Conservation (phyloP, 2,329 filamentous ascomycete species). For the Pseudogymnoascus sp. region DNA sequence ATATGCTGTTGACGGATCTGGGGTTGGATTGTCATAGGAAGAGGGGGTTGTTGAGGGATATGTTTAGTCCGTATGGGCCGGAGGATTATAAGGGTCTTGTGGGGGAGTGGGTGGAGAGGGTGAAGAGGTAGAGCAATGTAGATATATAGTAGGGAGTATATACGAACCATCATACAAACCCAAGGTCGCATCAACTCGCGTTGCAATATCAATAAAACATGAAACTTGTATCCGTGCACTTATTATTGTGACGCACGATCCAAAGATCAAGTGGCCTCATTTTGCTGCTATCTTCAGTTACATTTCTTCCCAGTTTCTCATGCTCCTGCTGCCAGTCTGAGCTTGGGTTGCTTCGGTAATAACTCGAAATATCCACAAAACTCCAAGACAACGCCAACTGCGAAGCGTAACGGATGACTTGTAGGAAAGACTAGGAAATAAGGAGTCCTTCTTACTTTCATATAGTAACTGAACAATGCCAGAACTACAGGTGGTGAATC, state of each 20-base stretch:
- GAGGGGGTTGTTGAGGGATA: conserved; percentile 34
- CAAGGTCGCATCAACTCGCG: neutral
- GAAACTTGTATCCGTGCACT: neutral
- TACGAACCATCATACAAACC: neutral
- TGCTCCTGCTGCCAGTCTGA: too few species aligned
- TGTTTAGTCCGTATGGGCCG: conserved; percentile 39
- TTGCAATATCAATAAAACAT: neutral
- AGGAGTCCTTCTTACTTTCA: neutral
- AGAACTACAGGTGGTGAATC: neutral
- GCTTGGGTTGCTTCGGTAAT: neutral
- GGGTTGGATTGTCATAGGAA: conserved; percentile 52
- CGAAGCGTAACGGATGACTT: neutral
- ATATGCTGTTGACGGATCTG: conserved; percentile 59
- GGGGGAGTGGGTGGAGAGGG: conserved; percentile 32
- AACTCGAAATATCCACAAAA: neutral
- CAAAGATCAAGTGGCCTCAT: neutral
- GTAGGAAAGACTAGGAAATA: neutral
- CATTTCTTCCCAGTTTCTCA: neutral
- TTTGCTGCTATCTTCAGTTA: neutral
- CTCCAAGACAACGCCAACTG: neutral
- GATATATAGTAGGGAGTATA: neutral
- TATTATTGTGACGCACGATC: neutral
- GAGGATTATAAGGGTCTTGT: conserved; percentile 39
- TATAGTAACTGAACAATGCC: neutral
- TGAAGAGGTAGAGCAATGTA: neutral